Base-by-base conservation (phyloP, 2,329 filamentous ascomycete genomes). In the Penicillium sp. region DNA sequence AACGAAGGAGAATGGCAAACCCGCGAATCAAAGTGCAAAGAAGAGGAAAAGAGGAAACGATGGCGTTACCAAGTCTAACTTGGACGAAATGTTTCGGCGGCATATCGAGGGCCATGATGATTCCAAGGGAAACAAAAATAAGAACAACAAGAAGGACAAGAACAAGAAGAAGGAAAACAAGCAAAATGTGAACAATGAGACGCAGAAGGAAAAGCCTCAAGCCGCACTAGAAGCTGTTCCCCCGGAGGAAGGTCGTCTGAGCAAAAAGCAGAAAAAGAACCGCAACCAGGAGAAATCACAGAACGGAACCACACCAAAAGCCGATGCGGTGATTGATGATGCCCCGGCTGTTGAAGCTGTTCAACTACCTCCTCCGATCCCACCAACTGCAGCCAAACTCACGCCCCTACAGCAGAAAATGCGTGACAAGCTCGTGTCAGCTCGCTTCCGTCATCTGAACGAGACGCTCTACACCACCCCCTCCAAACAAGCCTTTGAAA, bases 371-470 rank as follows among this genome's bases (percentile, higher is more conserved):
- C 65, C 70, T 1, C 74, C 76, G 40, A 72, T 74, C 7, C 73
- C 78, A 40, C 73, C 77, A 24, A 65, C 75, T 35, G 73, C 74
- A 16, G 69, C 78, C 20, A 90, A 89, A 64, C 84, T 99, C 67
- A 99, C 94, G 0, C 91, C 94, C 3, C 85, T 99, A 56, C 94
- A 99, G 79, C 85, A 88, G 55, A 86, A 90, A 3, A 99, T 99
- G 94, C 87, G 90, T 60, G 88, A 91, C 69, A 99, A 99, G 79
- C 86, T 99, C 61, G 82, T 96, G 61, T 95, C 92, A 9, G 92
- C 94, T 1, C 91, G 94, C 58, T 99, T 99, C 83, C 91, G 94
- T 62, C 91, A 97, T 74, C 85, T 99, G 60, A 99, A 99, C 73
- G 89, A 99, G 77, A 93, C 91, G 0, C 86, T 99, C 14, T 99